Evolutionary conservation across 768 basidiomycete species (phyloP).

Genomic region (Mycena belliarum): DNA sequence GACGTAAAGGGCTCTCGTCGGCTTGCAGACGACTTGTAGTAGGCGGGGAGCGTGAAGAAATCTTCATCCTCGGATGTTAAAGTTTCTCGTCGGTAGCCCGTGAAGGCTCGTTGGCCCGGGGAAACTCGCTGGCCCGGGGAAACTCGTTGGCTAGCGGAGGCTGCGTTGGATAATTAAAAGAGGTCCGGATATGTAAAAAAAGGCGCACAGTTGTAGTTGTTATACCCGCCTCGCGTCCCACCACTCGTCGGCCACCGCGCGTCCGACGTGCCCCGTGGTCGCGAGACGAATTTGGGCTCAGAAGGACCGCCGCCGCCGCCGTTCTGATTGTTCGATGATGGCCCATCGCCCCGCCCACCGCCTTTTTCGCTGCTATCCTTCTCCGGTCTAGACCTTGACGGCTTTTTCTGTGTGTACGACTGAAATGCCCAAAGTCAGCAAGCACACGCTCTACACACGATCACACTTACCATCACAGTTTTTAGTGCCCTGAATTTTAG

Average conservation of each 20-base stretch:
- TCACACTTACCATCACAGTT: conserved; percentile 71
- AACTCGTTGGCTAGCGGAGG: background rate
- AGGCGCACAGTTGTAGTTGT: conserved; percentile 3
- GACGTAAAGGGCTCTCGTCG: too few species aligned
- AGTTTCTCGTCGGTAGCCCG: too few species aligned
- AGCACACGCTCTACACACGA: background rate
- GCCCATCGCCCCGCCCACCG: conserved; percentile 36
- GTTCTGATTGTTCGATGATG: conserved; percentile 22
- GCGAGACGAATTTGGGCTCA: conserved; percentile 38
- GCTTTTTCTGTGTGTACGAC: conserved; percentile 80
- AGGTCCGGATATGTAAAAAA: background rate
- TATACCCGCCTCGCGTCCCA: conserved; percentile 27
- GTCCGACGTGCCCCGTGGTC: conserved; percentile 74
- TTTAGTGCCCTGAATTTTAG: conserved; percentile 61
- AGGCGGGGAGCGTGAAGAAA: conserved; percentile 28
- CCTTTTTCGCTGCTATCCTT: conserved; percentile 43
- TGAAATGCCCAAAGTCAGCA: conserved; percentile 31
- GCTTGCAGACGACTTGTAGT: conserved; percentile 19
- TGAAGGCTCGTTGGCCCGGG: too few species aligned
- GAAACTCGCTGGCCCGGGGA: background rate
- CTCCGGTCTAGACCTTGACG: conserved; percentile 56
- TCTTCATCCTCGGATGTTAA: conserved; percentile 11
- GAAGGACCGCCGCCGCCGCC: conserved; percentile 24
- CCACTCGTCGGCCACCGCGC: conserved; percentile 44
- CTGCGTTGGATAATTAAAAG: background rate